phyloP scores from a whole-genome alignment of 2,329 filamentous ascomycete genomes.

The Fusarium nygamai region DNA sequence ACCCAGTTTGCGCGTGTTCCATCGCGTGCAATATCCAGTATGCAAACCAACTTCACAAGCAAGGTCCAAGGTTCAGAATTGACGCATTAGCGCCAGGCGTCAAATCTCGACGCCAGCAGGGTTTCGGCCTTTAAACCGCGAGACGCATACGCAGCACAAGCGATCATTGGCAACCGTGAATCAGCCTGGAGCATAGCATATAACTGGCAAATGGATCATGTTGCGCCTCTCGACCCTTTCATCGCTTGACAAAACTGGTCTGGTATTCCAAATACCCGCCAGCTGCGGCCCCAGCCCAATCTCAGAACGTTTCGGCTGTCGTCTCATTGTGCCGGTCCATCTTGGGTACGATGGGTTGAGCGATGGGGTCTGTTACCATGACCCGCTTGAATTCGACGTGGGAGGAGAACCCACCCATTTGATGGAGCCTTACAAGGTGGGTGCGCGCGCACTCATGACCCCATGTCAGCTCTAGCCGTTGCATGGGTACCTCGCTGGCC shows the following conservation, averaged over 20 bases:
- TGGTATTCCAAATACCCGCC: slow-evolving; percentile 37
- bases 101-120: slow-evolving; percentile 2
- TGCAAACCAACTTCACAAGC: background rate
- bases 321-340: slow-evolving; percentile 42
- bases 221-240: slow-evolving; percentile 31
- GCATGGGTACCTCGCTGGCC: slow-evolving; percentile 40
- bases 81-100: background rate
- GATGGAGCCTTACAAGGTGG: slow-evolving; percentile 33
- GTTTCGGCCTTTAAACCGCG: slow-evolving; percentile 22
- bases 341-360: slow-evolving; percentile 41
- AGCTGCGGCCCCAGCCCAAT: slow-evolving; percentile 41
- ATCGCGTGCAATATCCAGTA: background rate
- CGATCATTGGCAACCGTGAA: slow-evolving; percentile 31
- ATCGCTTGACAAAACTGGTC: slow-evolving; percentile 34
- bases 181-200: slow-evolving; percentile 35
- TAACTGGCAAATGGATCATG: slow-evolving; percentile 37
- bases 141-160: slow-evolving; percentile 23
- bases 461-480: slow-evolving; percentile 35
- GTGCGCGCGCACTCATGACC: slow-evolving; percentile 30
- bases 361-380: slow-evolving; percentile 30
- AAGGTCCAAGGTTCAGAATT: background rate
- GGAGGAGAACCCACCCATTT: slow-evolving; percentile 31
- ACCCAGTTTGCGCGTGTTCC: slow-evolving; percentile 8
- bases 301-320: slow-evolving; percentile 39
- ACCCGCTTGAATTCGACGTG: slow-evolving; percentile 38